Percentiles rank a stretch among this genome's conserved stretches.
These are phyloP conservation scores for Suillus plorans DNA, from an alignment of 768 basidiomycete species.

Conservation along the genomic window DNA sequence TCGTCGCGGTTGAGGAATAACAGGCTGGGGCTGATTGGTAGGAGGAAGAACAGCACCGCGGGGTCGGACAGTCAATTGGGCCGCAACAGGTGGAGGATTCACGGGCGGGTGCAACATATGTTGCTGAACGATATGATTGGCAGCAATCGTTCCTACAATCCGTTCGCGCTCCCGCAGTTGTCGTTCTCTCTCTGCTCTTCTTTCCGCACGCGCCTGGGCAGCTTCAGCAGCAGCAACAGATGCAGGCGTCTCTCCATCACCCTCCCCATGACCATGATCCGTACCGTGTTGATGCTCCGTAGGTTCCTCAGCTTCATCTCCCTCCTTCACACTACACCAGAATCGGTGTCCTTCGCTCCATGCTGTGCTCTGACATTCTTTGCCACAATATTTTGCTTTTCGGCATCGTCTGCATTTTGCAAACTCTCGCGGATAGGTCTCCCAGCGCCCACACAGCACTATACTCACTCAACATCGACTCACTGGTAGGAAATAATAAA, in stretches of 20 bases:
- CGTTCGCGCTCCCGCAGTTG: constrained; percentile 24
- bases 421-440: constrained; percentile 89
- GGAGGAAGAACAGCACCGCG: constrained; percentile 30
- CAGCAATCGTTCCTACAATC: constrained; percentile 14
- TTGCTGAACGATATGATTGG: constrained; percentile 12
- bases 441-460: constrained; percentile 98
- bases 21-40: constrained; percentile 11
- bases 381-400: constrained; percentile 98
- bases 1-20: constrained; percentile 17
- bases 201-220: constrained; percentile 28
- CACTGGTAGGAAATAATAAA: neutral
- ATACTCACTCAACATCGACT: neutral
- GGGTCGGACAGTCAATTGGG: constrained; percentile 23
- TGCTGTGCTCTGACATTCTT: constrained; percentile 94
- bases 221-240: constrained; percentile 10
- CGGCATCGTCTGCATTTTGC: constrained; percentile 95
- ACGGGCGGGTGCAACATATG: constrained; percentile 7
- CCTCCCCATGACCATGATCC: neutral
- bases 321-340: constrained; percentile 78
- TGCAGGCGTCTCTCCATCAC: neutral
- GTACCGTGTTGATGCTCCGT: constrained; percentile 23
- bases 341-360: constrained; percentile 97
- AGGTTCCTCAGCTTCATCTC: constrained; percentile 40
- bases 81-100: constrained; percentile 17
- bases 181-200: constrained; percentile 39